phyloP scores from a whole-genome alignment of 495 filamentous ascomycete genomes.

The Sordaria brevicollis region DNA sequence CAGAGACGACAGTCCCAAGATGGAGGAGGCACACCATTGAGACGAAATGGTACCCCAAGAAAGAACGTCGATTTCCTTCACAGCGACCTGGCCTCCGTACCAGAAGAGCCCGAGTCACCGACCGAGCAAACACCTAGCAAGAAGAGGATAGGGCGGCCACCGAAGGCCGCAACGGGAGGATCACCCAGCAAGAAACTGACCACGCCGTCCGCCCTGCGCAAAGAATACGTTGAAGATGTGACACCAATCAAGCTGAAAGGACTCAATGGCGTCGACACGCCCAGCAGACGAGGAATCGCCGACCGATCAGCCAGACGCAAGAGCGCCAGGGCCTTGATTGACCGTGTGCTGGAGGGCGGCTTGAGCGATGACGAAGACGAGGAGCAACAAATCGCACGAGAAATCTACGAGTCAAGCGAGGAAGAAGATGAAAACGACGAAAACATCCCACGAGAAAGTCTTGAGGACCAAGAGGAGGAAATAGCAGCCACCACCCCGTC shows the following conservation, averaged over 20 bases:
- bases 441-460: slow-evolving; percentile 28
- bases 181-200: slow-evolving; percentile 5
- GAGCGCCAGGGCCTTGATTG: slow-evolving; percentile 64
- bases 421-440: slow-evolving; percentile 33
- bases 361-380: slow-evolving; percentile 70
- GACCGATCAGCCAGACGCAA: slow-evolving; percentile 82
- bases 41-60: neutral
- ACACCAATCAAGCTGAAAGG: slow-evolving; percentile 28
- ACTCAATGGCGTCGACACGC: slow-evolving; percentile 31
- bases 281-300: slow-evolving; percentile 52
- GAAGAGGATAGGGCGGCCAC: slow-evolving; percentile 15
- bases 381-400: slow-evolving; percentile 58
- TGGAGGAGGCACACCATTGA: neutral
- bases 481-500: slow-evolving; percentile 14
- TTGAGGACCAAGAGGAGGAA: slow-evolving; percentile 13
- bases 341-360: slow-evolving; percentile 47
- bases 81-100: neutral
- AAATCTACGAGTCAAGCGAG: slow-evolving; percentile 53
- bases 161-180: slow-evolving; percentile 8
- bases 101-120: neutral
- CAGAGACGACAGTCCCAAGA: neutral
- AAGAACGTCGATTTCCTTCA: neutral
- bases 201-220: slow-evolving; percentile 22
- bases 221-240: slow-evolving; percentile 17
- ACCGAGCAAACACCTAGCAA: slow-evolving; percentile 11